phyloP scores from a whole-genome alignment of 768 basidiomycete genomes.

The Tulasnella sp. region DNA sequence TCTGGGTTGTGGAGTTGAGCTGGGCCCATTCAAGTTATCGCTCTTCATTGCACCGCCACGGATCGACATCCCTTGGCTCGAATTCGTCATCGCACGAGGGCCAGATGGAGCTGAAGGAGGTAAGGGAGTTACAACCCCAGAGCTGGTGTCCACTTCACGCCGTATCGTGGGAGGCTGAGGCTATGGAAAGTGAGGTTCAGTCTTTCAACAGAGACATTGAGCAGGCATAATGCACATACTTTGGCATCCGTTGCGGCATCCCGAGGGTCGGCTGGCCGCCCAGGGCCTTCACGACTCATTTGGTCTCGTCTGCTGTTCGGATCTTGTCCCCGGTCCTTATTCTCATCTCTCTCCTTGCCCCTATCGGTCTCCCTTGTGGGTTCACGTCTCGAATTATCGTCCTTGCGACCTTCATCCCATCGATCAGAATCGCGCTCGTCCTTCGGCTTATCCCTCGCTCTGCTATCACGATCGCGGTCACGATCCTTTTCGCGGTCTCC shows the following conservation, averaged over 20 bases:
- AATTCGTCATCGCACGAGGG: slow-evolving; percentile 7
- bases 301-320: slow-evolving; percentile 1
- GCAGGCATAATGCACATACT: background rate
- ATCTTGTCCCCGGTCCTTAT: slow-evolving; percentile 5
- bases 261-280: background rate
- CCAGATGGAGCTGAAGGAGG: slow-evolving; percentile 4
- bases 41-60: background rate
- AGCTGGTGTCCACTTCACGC: too few species aligned
- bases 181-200: background rate
- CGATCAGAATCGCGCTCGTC: background rate
- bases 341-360: slow-evolving; percentile 3
- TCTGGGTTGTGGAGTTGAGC: background rate
- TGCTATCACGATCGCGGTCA: slow-evolving; percentile 4
- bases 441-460: background rate
- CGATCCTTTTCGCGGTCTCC: background rate
- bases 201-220: background rate
- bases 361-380: slow-evolving; percentile 3
- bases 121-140: too few species aligned
- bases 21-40: background rate
- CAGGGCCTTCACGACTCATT: slow-evolving; percentile 1
- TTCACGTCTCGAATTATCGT: background rate
- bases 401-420: background rate
- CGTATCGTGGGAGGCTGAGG: too few species aligned
- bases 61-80: background rate
- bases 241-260: background rate